These are phyloP conservation scores for Fusarium anthophilum DNA, from an alignment of 2,329 filamentous ascomycete species.

Conservation along the genomic window DNA sequence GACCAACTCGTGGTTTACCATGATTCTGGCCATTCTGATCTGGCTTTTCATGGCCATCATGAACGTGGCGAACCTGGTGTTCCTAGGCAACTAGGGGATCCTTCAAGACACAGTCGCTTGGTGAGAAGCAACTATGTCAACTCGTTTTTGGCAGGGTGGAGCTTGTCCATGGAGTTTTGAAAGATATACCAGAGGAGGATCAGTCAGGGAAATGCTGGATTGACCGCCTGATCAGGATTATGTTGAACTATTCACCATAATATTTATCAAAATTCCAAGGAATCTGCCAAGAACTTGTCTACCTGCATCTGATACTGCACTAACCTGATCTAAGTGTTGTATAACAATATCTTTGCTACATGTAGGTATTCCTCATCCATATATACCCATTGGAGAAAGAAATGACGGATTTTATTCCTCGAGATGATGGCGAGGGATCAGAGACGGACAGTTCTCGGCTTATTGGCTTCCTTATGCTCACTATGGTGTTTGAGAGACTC, in stretches of 20 bases:
- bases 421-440: background rate
- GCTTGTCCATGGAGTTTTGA: background rate
- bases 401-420: background rate
- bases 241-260: background rate
- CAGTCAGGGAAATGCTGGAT: background rate
- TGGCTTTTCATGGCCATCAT: background rate
- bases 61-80: background rate
- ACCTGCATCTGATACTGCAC: accelerated
- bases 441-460: too few relatives aligned
- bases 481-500: background rate
- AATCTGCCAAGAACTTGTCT: background rate
- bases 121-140: background rate
- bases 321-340: background rate
- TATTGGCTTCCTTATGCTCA: background rate
- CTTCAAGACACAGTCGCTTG: background rate
- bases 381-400: background rate
- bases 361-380: background rate
- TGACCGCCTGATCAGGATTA: accelerated
- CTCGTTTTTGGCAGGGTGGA: background rate
- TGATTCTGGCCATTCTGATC: background rate
- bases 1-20: background rate
- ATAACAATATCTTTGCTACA: background rate
- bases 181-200: background rate
- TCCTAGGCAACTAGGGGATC: background rate
- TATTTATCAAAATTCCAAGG: background rate